phyloP scores from a whole-genome alignment of 2,329 filamentous ascomycete genomes.

The Plectosphaerella sp. region DNA sequence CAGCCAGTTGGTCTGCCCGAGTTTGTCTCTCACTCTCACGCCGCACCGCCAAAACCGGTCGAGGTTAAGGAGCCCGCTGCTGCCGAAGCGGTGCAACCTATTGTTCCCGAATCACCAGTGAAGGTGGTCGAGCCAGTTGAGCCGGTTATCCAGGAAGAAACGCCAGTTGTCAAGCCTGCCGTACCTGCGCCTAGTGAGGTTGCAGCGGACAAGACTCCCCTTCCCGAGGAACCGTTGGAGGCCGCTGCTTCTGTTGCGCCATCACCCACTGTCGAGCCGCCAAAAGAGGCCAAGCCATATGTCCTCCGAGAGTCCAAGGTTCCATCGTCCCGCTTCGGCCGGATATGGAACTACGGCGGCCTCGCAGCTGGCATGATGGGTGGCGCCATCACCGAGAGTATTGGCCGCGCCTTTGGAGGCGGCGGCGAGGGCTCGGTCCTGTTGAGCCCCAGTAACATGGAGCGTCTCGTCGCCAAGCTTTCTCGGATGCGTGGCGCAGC shows the following conservation, averaged over 20 bases:
- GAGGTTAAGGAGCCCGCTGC: too few species aligned
- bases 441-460: conserved; percentile 86
- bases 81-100: too few species aligned
- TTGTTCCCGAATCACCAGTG: too few species aligned
- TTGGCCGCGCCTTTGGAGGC: conserved; percentile 74
- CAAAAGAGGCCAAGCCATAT: conserved; percentile 27
- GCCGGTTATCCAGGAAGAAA: too few species aligned
- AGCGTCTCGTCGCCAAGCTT: conserved; percentile 85
- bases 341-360: conserved; percentile 92
- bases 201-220: too few species aligned
- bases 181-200: too few species aligned
- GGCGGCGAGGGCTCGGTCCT: conserved; percentile 70
- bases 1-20: conserved; percentile 17
- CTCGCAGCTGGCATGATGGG: conserved; percentile 94
- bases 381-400: conserved; percentile 79
- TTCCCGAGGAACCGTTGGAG: too few species aligned
- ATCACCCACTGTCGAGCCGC: background rate
- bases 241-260: too few species aligned
- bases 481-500: conserved; percentile 96
- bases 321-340: conserved; percentile 78
- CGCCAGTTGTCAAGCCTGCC: too few species aligned
- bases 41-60: too few species aligned
- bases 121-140: too few species aligned
- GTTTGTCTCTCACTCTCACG: conserved; percentile 8
- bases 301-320: conserved; percentile 84